Conservation (phyloP, 352 stramenopile genomes). For the Pythium rhizo-oryzae region DNA sequence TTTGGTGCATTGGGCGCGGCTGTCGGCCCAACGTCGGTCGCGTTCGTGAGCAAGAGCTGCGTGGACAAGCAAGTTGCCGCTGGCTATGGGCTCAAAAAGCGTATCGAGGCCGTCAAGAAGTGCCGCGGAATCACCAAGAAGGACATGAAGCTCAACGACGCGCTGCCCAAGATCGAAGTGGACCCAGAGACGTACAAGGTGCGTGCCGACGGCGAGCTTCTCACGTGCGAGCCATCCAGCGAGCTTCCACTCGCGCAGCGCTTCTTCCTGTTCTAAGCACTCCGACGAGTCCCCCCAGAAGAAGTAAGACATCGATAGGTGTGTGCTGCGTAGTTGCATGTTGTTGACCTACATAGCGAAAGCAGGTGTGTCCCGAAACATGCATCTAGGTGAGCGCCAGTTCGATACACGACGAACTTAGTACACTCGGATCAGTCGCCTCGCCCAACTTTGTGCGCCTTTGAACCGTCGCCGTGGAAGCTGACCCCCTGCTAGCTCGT, state of each 20-base stretch:
- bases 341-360: too few relatives aligned
- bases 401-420: too few relatives aligned
- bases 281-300: too few relatives aligned
- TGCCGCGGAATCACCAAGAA: constrained; percentile 92
- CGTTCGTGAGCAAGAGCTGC: constrained; percentile 90
- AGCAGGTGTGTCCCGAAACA: background rate
- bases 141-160: constrained; percentile 97
- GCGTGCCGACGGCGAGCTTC: constrained; percentile 84
- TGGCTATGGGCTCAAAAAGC: constrained; percentile 88
- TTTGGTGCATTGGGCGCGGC: constrained; percentile 82
- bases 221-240: constrained; percentile 86
- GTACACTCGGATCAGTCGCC: too few relatives aligned
- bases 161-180: constrained; percentile 93
- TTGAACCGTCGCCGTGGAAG: too few relatives aligned
- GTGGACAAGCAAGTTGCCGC: constrained; percentile 68
- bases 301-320: too few relatives aligned
- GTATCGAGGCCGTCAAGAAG: constrained; percentile 77
- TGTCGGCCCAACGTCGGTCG: constrained; percentile 71
- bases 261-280: constrained; percentile 95
- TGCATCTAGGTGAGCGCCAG: too few relatives aligned
- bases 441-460: too few relatives aligned
- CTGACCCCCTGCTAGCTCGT: too few relatives aligned
- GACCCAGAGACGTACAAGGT: constrained; percentile 98
- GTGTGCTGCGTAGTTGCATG: too few relatives aligned
- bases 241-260: constrained; percentile 91